Conservation (phyloP, 495 filamentous ascomycete species). For the Penicillium ucsense region DNA sequence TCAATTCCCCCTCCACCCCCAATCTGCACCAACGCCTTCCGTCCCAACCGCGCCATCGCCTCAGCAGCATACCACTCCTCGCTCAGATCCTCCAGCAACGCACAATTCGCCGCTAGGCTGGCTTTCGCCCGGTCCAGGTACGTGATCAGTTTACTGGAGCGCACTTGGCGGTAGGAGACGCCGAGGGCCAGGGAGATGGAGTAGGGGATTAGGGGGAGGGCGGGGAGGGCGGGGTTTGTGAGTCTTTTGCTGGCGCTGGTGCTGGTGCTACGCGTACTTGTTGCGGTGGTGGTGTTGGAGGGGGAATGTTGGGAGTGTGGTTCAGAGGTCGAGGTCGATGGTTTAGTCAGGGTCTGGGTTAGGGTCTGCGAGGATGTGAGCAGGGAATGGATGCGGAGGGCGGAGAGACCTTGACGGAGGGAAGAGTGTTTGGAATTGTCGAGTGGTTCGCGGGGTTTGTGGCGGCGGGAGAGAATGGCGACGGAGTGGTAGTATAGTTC, state of each 20-base stretch:
- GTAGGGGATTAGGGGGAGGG: constrained; percentile 60
- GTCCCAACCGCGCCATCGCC: constrained; percentile 49
- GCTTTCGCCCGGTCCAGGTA: constrained; percentile 51
- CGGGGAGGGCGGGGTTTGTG: constrained; percentile 28
- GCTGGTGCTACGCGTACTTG: too few relatives aligned
- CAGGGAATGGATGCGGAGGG: constrained; percentile 54
- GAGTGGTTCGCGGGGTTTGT: constrained; percentile 24
- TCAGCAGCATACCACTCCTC: constrained; percentile 54
- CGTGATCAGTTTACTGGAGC: constrained; percentile 53
- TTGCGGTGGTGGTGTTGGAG: too few relatives aligned
- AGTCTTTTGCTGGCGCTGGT: too few relatives aligned
- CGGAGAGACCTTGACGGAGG: constrained; percentile 52
- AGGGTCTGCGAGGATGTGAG: constrained; percentile 23
- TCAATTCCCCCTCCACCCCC: not conserved
- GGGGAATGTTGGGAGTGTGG: too few relatives aligned
- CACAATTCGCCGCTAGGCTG: constrained; percentile 49
- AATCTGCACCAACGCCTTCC: constrained; percentile 28
- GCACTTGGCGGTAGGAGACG: constrained; percentile 62
- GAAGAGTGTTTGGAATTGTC: constrained; percentile 39
- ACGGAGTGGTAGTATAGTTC: constrained; percentile 65
- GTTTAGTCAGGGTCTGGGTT: too few relatives aligned
- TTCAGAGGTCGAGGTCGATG: too few relatives aligned
- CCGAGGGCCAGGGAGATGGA: constrained; percentile 56
- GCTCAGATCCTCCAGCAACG: constrained; percentile 45
- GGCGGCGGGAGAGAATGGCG: constrained; percentile 48